Conservation (phyloP, 805 yeast species). For the Blastobotrys peoriensis region DNA sequence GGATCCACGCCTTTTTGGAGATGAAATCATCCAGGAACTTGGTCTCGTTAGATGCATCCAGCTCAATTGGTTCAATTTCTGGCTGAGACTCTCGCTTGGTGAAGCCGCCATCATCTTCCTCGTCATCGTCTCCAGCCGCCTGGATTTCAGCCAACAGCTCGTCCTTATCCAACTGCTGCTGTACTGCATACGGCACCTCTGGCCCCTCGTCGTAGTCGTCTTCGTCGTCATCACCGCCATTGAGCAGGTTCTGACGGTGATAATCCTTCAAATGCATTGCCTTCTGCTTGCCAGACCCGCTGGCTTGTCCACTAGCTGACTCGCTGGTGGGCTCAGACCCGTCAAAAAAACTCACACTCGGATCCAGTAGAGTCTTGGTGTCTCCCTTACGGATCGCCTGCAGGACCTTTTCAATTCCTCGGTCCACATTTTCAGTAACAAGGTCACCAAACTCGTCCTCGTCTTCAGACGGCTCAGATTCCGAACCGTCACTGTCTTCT, state of each 20-base stretch:
- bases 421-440: slow-evolving; percentile 78
- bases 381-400: slow-evolving; percentile 63
- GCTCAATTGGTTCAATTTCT: slow-evolving; percentile 29
- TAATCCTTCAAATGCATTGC: slow-evolving; percentile 90
- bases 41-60: slow-evolving; percentile 57
- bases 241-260: slow-evolving; percentile 75
- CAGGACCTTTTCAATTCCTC: slow-evolving; percentile 68
- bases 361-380: slow-evolving; percentile 52
- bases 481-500: slow-evolving; percentile 30
- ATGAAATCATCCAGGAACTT: slow-evolving; percentile 70
- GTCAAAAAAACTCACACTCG: slow-evolving; percentile 66
- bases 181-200: slow-evolving; percentile 65
- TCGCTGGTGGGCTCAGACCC: slow-evolving; percentile 55
- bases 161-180: slow-evolving; percentile 68
- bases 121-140: slow-evolving; percentile 40
- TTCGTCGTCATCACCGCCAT: slow-evolving; percentile 55
- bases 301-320: slow-evolving; percentile 24
- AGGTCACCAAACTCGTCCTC: slow-evolving; percentile 92
- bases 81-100: slow-evolving; percentile 49
- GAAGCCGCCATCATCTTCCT: slow-evolving; percentile 43
- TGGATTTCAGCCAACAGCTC: slow-evolving; percentile 75
- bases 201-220: slow-evolving; percentile 43
- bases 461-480: slow-evolving; percentile 47
- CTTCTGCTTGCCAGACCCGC: slow-evolving; percentile 40
- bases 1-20: slow-evolving; percentile 83